Evolutionary conservation across 2,329 filamentous ascomycete species (phyloP).

Genomic region (Mycogone perniciosa): DNA sequence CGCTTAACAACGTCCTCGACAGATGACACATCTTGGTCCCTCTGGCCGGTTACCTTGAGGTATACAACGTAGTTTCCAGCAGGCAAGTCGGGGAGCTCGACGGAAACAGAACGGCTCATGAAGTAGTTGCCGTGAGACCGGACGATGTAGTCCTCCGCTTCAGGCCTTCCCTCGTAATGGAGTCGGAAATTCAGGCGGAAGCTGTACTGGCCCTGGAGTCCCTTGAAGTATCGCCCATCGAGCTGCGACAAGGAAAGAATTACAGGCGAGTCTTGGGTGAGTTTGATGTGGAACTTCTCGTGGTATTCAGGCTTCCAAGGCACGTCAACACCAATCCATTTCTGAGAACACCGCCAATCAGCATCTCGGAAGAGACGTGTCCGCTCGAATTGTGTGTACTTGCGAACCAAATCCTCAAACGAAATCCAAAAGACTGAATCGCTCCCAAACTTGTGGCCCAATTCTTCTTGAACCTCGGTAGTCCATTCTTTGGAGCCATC

Average conservation of each 20-base stretch:
- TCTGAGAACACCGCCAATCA: slow-evolving; percentile 52
- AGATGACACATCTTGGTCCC: slow-evolving; percentile 36
- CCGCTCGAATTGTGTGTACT: slow-evolving; percentile 55
- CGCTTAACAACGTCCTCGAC: slow-evolving; percentile 52
- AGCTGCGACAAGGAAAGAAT: slow-evolving; percentile 57
- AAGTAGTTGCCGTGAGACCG: slow-evolving; percentile 53
- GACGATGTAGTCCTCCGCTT: slow-evolving; percentile 53
- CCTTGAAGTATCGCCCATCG: slow-evolving; percentile 56
- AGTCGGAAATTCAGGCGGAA: slow-evolving; percentile 46
- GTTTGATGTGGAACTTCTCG: slow-evolving; percentile 53
- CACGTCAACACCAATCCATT: slow-evolving; percentile 57
- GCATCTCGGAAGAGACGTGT: slow-evolving; percentile 53
- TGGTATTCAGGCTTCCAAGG: slow-evolving; percentile 57
- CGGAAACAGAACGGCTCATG: slow-evolving; percentile 52
- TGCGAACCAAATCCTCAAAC: slow-evolving; percentile 55
- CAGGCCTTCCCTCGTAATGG: slow-evolving; percentile 40
- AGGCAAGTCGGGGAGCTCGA: slow-evolving; percentile 49
- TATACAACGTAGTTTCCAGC: slow-evolving; percentile 53
- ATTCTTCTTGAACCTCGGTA: slow-evolving; percentile 48
- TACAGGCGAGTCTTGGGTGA: slow-evolving; percentile 50
- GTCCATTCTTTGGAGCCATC: slow-evolving; percentile 59
- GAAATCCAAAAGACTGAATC: slow-evolving; percentile 60
- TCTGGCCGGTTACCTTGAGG: slow-evolving; percentile 47
- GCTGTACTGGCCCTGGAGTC: slow-evolving; percentile 52
- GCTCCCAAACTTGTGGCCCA: slow-evolving; percentile 53